Percentiles rank a stretch among this genome's conserved stretches.
These are phyloP conservation scores for Pisolithus thermaeus DNA, from an alignment of 1,284 basidiomycete species.

Conservation along the genomic window DNA sequence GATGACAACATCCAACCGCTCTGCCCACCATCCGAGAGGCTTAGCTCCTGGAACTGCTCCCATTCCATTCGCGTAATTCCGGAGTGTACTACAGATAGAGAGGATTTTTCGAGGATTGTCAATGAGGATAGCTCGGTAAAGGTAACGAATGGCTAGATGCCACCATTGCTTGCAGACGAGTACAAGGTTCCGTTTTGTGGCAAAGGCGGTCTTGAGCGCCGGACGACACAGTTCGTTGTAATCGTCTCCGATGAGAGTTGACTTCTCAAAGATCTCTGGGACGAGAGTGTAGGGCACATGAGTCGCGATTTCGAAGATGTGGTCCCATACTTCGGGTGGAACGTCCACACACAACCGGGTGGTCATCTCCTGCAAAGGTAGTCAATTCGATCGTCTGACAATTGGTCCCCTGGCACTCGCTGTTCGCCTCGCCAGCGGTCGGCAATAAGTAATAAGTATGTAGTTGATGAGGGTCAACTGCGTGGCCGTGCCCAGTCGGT, in stretches of 20 bases:
- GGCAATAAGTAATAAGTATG: no score
- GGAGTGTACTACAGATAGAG: slow-evolving; percentile 21
- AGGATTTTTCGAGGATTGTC: slow-evolving; percentile 17
- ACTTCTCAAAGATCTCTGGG: slow-evolving; percentile 20
- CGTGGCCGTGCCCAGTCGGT: no score
- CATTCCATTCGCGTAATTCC: slow-evolving; percentile 7
- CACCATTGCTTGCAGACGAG: slow-evolving; percentile 37
- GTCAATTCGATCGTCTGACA: no score
- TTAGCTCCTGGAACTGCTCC: slow-evolving; percentile 5
- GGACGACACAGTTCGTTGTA: slow-evolving; percentile 5
- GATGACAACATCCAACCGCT: slow-evolving; percentile 31
- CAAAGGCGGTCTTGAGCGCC: slow-evolving; percentile 15
- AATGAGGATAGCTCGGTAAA: slow-evolving; percentile 30
- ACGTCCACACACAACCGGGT: slow-evolving; percentile 5
- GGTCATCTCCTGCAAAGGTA: no score
- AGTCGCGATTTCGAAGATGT: slow-evolving; percentile 29
- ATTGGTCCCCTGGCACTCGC: no score
- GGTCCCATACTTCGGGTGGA: slow-evolving; percentile 36
- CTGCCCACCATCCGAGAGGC: slow-evolving; percentile 24
- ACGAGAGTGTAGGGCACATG: slow-evolving; percentile 24
- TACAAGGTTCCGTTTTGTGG: slow-evolving; percentile 31
- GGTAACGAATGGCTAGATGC: slow-evolving; percentile 25
- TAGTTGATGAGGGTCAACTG: no score
- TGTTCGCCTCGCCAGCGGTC: no score
- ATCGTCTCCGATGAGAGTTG: slow-evolving; percentile 8